Evolutionary conservation across 1,284 basidiomycete species (phyloP), one percentile per base, ranked within the genome.

Genomic region (Sanguinoderma infundibulare): DNA sequence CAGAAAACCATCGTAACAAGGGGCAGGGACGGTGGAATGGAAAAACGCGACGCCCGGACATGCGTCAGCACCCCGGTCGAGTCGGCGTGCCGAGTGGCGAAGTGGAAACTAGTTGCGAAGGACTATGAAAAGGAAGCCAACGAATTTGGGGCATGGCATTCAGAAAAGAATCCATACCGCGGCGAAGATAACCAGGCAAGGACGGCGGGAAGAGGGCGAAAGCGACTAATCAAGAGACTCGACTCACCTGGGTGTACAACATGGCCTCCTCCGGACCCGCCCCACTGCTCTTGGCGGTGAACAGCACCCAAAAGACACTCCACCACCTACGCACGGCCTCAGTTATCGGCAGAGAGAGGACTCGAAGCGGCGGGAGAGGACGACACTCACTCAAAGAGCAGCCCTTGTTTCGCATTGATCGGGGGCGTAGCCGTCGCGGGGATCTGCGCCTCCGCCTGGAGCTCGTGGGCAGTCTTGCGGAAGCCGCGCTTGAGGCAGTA

Each of bases 301-400:
- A 93, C 9, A 92, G 77, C 0, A 91, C 87, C 91, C 91, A 93
- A 69, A 93, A 93, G 24, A 94, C 91, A 68, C 86, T 89, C 91
- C 91, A 93, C 91, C 91, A 93, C 73, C 91, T 92, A 20, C 36
- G 35, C 8, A 39, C 32, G 17, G 14, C 34, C 49, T 51, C 30
- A 51, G 38, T 36, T 3, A 53, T 15, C 51, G 50, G 28, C 53
- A 22, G 34, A 1, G 34, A 30, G 6, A 40, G 52, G 28, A 24
- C 36, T 20, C 12, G 32, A 42, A 34, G n/a, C n/a, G n/a, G n/a
- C n/a, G n/a, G 46, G 52, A 49, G 53, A 30, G 36, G 24, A 12
- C 20, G 26, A 28, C 54, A 84, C 90, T 62, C 69, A 92, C 90
- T 93, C 91, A 76, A 91, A 93, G 39, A 93, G 78, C 61, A 93